Base-by-base conservation (phyloP, 2,329 filamentous ascomycete species). In the Trichoderma endophyticum region DNA sequence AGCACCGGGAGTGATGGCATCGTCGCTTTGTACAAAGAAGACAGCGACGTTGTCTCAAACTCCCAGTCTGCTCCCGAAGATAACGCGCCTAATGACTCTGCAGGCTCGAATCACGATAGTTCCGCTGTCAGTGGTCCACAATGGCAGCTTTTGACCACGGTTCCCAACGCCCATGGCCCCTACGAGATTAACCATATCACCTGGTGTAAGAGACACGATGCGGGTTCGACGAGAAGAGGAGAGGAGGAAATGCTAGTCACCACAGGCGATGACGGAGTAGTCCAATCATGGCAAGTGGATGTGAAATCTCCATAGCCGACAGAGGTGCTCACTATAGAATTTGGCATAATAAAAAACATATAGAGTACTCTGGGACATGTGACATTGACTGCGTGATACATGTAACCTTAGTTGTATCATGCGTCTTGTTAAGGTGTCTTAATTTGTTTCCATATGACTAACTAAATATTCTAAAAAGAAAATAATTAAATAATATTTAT, bases 151-250 rank as follows among this genome's bases (percentile, higher is more conserved):
- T 78, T 97, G 18, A 89, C 90, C 0, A 87, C 88, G n/a, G 79
- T 92, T 1, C 86, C 91, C 62, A 91, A 91, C 39, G 93, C 91
- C 2, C 96, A 99, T 80, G 95, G 94, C 1, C 93, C 97, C 3
- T 98, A 95, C 78, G 96, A 99, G 82, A 87, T 98, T 74, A 99
- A 99, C 78, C 94, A 98, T 81, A 88, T 96, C 63, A 90, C 89
- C 2, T 99, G 96, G 96, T 94, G 94, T 75, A 89, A 87, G 76
- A 87, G 95, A 71, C 92, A 89, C 71, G 94, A 97, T 79, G 85
- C 86, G 64, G 91, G 84, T 1, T 82, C 82, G 1, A 86, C 86
- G 78, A 85, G 82, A 74, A 86, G 81, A 69, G 85, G 86, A 4
- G 80, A 84, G 28, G 93, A 97, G 77, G 95, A 98, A 82, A 92